These are phyloP conservation scores for Sarocladium brachiariae DNA, from an alignment of 2,329 filamentous ascomycete genomes.

Conservation along the genomic window DNA sequence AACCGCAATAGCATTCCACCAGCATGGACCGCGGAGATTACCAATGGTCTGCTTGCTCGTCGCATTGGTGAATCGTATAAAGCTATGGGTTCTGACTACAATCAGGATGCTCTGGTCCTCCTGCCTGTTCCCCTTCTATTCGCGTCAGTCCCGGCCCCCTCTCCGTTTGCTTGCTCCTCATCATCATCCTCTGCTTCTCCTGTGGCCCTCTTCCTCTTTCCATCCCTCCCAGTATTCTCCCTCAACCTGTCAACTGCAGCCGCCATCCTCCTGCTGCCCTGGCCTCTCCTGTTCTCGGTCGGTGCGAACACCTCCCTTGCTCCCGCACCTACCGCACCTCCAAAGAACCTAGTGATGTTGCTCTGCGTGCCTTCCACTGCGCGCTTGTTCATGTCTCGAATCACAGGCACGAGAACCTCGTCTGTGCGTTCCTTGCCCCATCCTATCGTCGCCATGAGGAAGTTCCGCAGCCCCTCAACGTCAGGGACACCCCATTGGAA, in stretches of 20 bases:
- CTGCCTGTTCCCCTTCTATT: neutral
- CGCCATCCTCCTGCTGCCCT: constrained; percentile 64
- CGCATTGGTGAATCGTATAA: too few relatives aligned
- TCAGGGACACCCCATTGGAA: constrained; percentile 98
- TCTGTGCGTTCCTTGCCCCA: constrained; percentile 91
- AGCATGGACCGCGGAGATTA: too few relatives aligned
- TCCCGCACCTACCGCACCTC: constrained; percentile 64
- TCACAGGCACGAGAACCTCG: constrained; percentile 91
- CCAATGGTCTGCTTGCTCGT: too few relatives aligned
- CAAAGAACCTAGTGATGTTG: constrained; percentile 93
- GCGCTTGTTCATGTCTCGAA: constrained; percentile 87
- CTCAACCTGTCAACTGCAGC: constrained; percentile 65
- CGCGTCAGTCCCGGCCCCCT: neutral
- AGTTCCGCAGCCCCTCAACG: constrained; percentile 73
- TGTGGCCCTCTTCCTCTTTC: constrained; percentile 17
- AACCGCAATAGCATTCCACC: too few relatives aligned
- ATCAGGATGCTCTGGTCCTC: neutral
- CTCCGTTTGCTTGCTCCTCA: neutral
- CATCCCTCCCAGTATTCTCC: constrained; percentile 19
- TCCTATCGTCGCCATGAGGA: constrained; percentile 86
- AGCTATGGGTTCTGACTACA: too few relatives aligned
- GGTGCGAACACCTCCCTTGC: constrained; percentile 63
- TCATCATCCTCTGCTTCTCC: constrained; percentile 12
- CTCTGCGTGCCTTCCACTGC: constrained; percentile 86
- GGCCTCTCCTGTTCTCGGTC: constrained; percentile 45